phyloP scores from a whole-genome alignment of 805 yeast species.

The Hanseniaspora meyeri region DNA sequence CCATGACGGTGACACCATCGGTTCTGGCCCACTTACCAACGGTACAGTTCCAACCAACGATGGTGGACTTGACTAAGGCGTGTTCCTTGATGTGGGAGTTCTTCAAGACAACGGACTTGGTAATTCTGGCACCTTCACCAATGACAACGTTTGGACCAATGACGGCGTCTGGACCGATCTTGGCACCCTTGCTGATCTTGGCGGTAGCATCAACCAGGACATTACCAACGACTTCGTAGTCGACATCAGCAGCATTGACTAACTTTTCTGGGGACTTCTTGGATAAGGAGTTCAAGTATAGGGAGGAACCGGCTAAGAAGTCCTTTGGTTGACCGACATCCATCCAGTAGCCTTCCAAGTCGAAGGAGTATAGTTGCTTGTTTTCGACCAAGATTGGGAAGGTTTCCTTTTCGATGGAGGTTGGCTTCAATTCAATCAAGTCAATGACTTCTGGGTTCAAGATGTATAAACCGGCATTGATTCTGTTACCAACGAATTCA shows the following conservation, averaged over 20 bases:
- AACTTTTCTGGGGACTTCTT: slow-evolving; percentile 65
- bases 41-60: slow-evolving; percentile 97
- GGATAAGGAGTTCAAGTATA: slow-evolving; percentile 76
- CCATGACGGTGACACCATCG: slow-evolving; percentile 93
- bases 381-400: slow-evolving; percentile 91
- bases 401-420: slow-evolving; percentile 98
- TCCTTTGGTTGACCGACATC: slow-evolving; percentile 99
- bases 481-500: slow-evolving; percentile 98
- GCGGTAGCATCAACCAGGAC: slow-evolving; percentile 93
- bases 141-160: slow-evolving; percentile 92
- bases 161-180: slow-evolving; percentile 96
- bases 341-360: slow-evolving; percentile 99
- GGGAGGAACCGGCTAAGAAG: slow-evolving; percentile 88
- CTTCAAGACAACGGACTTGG: slow-evolving; percentile 83
- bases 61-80: slow-evolving; percentile 94
- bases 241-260: slow-evolving; percentile 36
- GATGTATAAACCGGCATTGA: slow-evolving; percentile 97
- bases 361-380: slow-evolving; percentile 83
- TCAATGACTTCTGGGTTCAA: slow-evolving; percentile 96
- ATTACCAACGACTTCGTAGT: slow-evolving; percentile 70
- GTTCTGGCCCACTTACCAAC: slow-evolving; percentile 98
- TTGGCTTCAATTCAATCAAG: slow-evolving; percentile 93
- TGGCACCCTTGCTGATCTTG: slow-evolving; percentile 79
- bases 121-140: slow-evolving; percentile 98
- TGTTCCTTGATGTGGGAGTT: slow-evolving; percentile 91